Conservation (phyloP, 306 rosid genomes). For the Cyclanthera cordifolia region DNA sequence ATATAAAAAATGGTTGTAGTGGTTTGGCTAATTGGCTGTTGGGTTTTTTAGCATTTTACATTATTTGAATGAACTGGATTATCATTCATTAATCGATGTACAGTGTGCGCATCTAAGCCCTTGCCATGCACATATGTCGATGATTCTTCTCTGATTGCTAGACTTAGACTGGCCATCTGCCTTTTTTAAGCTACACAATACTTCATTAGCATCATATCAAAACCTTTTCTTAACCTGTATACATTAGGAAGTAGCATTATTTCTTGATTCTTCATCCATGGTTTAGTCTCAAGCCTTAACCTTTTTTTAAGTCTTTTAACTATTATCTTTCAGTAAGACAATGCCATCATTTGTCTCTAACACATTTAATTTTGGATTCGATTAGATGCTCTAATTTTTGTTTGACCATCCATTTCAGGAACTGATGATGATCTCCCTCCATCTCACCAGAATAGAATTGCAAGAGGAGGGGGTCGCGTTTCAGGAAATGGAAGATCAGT, state of each 20-base stretch:
- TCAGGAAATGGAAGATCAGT: conserved; percentile 79
- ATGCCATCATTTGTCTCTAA: not conserved
- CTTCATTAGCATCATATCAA: conserved; percentile 4
- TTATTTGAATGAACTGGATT: not conserved
- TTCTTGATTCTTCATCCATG: conserved; percentile 2
- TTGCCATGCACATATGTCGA: not conserved
- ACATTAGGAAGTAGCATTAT: not conserved
- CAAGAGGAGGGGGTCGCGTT: conserved; percentile 62
- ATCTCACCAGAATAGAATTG: conserved; percentile 38
- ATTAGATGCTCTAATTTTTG: conserved; percentile 9
- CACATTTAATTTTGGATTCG: not conserved
- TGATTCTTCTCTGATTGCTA: not conserved
- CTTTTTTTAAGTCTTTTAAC: not conserved
- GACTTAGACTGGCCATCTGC: not conserved
- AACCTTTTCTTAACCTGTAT: not conserved
- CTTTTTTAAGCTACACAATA: not conserved
- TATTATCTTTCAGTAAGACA: not conserved
- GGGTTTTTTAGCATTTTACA: not conserved
- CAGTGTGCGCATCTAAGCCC: not conserved
- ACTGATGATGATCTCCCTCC: conserved; percentile 23
- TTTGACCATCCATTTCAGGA: conserved; percentile 10
- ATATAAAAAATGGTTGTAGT: not conserved
- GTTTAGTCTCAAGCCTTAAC: too few relatives aligned
- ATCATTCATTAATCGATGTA: not conserved
- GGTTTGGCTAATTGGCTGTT: not conserved